Evolutionary conservation across 768 basidiomycete genomes (phyloP), one percentile per base, ranked within the genome.

Genomic region (Lentinula sp.): DNA sequence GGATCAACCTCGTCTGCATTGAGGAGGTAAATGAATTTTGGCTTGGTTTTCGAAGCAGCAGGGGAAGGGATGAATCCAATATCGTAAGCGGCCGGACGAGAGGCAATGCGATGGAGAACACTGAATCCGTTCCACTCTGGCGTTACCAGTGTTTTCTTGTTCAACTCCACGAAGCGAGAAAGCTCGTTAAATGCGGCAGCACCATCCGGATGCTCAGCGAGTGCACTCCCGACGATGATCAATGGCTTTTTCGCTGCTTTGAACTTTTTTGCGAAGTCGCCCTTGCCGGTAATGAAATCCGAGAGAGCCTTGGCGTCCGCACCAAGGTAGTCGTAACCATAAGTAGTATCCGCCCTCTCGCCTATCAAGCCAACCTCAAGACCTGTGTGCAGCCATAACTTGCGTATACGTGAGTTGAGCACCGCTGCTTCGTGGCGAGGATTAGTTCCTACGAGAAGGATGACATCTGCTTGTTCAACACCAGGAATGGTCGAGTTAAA

Each of bases 361-460:
- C 97, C 97, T 61, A 99, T 86, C 37, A 96, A 73, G 43, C 91
- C 97, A 37, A 97, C 82, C 67, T 98, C 92, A 35, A 95, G 80
- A 50, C 85, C 83, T 5, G 86, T 87, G 70, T 95, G 89, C 65
- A 99, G 71, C 91, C 93, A 99, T 67, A 86, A 89, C 80, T 94
- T 95, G 67, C 97, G 85, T 68, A 99, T 93, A 64, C 97, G 92
- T 28, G 95, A 94, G 80, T 98, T 99, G 65, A 98, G 80, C 59
- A 98, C 95, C 21, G 97, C 90, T 4, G 95, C 97, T 74, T 99
- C 97, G 70, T 98, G 95, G 18, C 97, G 82, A 9, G 96, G 96
- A 76, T 98, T 97, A 46, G 95, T 97, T 60, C 96, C 97, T 66
- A 98, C 85, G 32, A 99, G 84, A 7, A 98, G 84, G 65, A 99